Evolutionary conservation across 2,329 filamentous ascomycete genomes (phyloP).

Genomic region (Macroventuria anomochaeta): DNA sequence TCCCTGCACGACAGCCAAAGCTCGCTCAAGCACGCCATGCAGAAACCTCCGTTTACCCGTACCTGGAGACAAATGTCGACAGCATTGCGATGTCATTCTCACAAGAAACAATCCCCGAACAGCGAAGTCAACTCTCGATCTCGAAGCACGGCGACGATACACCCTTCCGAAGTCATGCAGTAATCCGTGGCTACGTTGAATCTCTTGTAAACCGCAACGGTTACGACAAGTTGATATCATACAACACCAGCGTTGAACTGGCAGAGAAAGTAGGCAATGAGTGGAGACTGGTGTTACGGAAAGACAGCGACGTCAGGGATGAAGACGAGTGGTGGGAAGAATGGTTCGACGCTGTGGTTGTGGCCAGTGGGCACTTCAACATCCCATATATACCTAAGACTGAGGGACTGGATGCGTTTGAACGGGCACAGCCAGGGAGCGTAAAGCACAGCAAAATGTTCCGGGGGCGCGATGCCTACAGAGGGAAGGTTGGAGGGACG

Average conservation of each 20-base stretch:
- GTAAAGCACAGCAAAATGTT: conserved; percentile 64
- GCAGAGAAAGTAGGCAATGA: conserved; percentile 60
- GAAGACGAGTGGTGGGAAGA: conserved; percentile 69
- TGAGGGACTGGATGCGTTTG: conserved; percentile 57
- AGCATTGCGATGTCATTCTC: conserved; percentile 66
- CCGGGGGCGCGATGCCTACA: conserved; percentile 55
- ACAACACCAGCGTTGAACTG: conserved; percentile 67
- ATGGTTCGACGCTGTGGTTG: conserved; percentile 66
- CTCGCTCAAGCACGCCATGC: conserved; percentile 28
- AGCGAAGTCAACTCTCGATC: conserved; percentile 51
- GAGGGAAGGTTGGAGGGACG: conserved; percentile 50
- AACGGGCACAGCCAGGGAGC: conserved; percentile 55
- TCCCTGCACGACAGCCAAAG: conserved; percentile 29
- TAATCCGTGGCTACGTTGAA: conserved; percentile 63
- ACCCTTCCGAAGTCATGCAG: conserved; percentile 67
- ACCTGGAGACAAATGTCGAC: conserved; percentile 70
- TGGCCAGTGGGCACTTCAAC: conserved; percentile 67
- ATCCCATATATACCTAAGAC: conserved; percentile 64
- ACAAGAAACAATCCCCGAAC: conserved; percentile 60
- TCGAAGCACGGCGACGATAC: conserved; percentile 62
- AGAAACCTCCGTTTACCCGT: conserved; percentile 59
- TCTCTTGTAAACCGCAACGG: conserved; percentile 59
- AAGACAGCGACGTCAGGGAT: conserved; percentile 32
- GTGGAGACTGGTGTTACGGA: conserved; percentile 59
- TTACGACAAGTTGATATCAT: conserved; percentile 61